Conservation (phyloP, 1,284 basidiomycete species). For the Pseudozyma hubeiensis region DNA sequence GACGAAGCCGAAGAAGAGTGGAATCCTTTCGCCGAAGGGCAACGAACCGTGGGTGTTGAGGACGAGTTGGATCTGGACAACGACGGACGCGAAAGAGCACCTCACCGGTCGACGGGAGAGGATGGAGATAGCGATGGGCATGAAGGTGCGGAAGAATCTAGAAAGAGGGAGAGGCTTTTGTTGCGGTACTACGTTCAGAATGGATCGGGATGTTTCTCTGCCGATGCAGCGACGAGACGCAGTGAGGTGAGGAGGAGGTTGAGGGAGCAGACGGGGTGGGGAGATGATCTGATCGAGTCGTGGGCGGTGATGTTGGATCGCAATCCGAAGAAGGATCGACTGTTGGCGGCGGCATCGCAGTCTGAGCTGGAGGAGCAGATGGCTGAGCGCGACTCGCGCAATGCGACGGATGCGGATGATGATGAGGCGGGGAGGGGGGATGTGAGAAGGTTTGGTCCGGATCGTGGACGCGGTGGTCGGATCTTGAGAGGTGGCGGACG, state of each 20-base stretch:
- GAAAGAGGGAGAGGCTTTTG: slow-evolving; percentile 36
- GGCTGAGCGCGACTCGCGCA: slow-evolving; percentile 6
- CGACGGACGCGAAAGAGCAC: slow-evolving; percentile 28
- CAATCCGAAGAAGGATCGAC: slow-evolving; percentile 51
- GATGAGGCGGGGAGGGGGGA: background rate
- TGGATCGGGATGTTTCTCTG: slow-evolving; percentile 25
- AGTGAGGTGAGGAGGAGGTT: slow-evolving; percentile 21
- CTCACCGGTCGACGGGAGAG: slow-evolving; percentile 6
- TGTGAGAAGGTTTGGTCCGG: slow-evolving; percentile 34
- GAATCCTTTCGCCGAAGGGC: slow-evolving; percentile 40
- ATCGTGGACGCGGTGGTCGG: slow-evolving; percentile 49
- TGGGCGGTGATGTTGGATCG: slow-evolving; percentile 59
- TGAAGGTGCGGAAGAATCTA: slow-evolving; percentile 14
- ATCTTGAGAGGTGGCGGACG: slow-evolving; percentile 37
- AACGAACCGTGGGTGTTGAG: slow-evolving; percentile 43
- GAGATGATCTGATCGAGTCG: slow-evolving; percentile 55
- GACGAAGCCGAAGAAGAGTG: slow-evolving; percentile 53
- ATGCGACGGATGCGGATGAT: slow-evolving; percentile 15
- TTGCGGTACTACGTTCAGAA: slow-evolving; percentile 35
- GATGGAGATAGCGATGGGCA: slow-evolving; percentile 18
- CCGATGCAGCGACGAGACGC: slow-evolving; percentile 29
- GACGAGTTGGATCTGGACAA: slow-evolving; percentile 53
- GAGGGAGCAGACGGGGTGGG: slow-evolving; percentile 36
- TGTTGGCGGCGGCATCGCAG: slow-evolving; percentile 48
- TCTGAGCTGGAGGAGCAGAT: slow-evolving; percentile 26